Evolutionary conservation across 2,329 filamentous ascomycete genomes (phyloP), one percentile per base, ranked within the genome.

Genomic region (Monilinia vaccinii-corymbosi): DNA sequence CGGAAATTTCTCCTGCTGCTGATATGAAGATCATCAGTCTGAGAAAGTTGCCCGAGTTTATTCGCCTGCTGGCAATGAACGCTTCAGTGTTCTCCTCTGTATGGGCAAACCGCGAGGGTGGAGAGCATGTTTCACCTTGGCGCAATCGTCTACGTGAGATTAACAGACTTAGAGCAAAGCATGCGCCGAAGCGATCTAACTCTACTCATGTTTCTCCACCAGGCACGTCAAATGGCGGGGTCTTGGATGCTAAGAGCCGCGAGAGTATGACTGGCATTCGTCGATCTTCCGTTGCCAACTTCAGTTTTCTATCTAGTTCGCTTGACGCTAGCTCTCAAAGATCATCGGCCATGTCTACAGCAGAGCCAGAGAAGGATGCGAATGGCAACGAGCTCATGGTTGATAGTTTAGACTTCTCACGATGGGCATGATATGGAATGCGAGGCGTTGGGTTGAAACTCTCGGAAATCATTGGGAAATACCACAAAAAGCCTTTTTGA

Each of bases 41-140:
- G 36, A 86, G 84, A 66, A 90, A 90, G 14, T 79, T 99, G 10
- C 89, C 92, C 0, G 82, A 85, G 11, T 95, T 97, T 71, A 89
- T 97, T 57, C 86, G 94, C 42, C 85, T 96, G 50, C 78, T 97
- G 21, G 91, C 93, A 0, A 82, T 99, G 63, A 97, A 97, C 70
- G 92, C 94, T 0, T 95, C 90, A 16, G 90, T 97, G 10, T 97
- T 97, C 73, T 91, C 89, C 2, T 82, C 88, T 48, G 92, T 97
- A n/a, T 97, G 93, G 91, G 83, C 84, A 50, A 85, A 84, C 68
- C 81, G 85, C 50, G 83, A 88, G 64, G 87, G 86, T 7, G 88
- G 88, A 60, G 91, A 96, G 72, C 86, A 96, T 69, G 81, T 94
- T 34, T 94, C 91, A 13, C 89, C 90, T 10, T 97, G 94, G 94